Evolutionary conservation across 202 grass and related monocot genomes (phyloP), one percentile per base, ranked within the genome.

Genomic region (Setaria italica): DNA sequence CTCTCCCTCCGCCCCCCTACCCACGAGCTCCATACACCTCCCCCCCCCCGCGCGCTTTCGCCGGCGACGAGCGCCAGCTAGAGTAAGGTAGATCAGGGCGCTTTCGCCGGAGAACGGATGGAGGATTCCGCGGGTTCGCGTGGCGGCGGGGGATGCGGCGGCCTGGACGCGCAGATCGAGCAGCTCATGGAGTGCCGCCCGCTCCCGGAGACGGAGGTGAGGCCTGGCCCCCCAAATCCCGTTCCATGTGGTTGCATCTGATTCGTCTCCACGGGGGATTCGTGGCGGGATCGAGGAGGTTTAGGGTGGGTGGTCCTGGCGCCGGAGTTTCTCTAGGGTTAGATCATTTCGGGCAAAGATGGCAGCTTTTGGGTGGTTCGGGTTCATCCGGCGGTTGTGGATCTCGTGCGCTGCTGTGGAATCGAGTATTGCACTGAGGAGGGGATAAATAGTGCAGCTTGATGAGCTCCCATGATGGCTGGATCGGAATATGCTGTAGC

Each of bases 161-260:
- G 79, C 72, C 53, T 89, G 8, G 88, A 89, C 54, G 51, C 72
- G 34, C 88, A 89, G 78, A 89, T 89, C 78, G 70, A 85, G 83
- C 83, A 89, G 77, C 88, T 89, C 46, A 89, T 86, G 88, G 82
- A 89, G 78, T 89, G 88, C 65, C 78, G 79, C 71, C 83, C 88
- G 34, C 83, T 89, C 14, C 41, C 78, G 25, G 88, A 89, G 83
- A 39, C 78, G 48, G 88, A 85, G 88, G 88, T 85, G 66, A 83
- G 86, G 3, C 45, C 9, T 11, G 32, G 11, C 50, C 43, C 4
- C 8, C 34, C 75, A 19, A 37, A 21, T 11, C 41, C 51, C 2
- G 69, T 48, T 35, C 58, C 15, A 9, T 81, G 7, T 81, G 12
- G 30, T 39, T 35, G 0, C 12, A 4, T 13, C 6, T 21, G 34